phyloP scores from a whole-genome alignment of 2,329 filamentous ascomycete genomes.

The Colletotrichum sp. region DNA sequence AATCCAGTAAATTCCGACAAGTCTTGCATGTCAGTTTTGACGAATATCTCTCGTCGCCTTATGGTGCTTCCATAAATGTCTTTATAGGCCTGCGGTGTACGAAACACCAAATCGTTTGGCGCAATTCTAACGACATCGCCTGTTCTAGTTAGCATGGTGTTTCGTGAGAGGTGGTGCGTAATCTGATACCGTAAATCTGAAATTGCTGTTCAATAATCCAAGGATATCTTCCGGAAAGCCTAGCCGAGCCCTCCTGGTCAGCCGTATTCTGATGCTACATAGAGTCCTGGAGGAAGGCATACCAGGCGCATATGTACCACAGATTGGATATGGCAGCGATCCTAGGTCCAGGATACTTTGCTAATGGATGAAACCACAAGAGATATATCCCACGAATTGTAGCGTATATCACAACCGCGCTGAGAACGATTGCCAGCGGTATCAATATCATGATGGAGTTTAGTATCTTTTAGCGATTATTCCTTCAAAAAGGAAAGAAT shows the following conservation, averaged over 20 bases:
- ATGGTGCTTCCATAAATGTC: background rate
- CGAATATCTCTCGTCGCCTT: background rate
- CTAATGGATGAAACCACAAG: background rate
- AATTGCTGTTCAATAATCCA: background rate
- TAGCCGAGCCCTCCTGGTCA: background rate
- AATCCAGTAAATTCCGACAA: background rate
- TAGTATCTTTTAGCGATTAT: background rate
- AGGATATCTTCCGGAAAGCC: background rate
- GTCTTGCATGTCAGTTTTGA: background rate
- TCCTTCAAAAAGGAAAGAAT: accelerated
- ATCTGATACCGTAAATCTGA: background rate
- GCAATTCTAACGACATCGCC: background rate
- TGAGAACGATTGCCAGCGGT: background rate
- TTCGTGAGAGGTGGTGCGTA: background rate
- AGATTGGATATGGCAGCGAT: background rate
- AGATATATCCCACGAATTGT: background rate
- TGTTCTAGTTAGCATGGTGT: background rate
- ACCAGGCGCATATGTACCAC: background rate
- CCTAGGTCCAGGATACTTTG: background rate
- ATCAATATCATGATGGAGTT: background rate
- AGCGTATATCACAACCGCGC: background rate
- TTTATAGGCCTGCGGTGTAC: background rate
- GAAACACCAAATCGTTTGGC: background rate
- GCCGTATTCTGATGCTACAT: background rate
- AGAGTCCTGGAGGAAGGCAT: background rate